Conservation (phyloP, 345 rosid genomes). For the Adansonia digitata region DNA sequence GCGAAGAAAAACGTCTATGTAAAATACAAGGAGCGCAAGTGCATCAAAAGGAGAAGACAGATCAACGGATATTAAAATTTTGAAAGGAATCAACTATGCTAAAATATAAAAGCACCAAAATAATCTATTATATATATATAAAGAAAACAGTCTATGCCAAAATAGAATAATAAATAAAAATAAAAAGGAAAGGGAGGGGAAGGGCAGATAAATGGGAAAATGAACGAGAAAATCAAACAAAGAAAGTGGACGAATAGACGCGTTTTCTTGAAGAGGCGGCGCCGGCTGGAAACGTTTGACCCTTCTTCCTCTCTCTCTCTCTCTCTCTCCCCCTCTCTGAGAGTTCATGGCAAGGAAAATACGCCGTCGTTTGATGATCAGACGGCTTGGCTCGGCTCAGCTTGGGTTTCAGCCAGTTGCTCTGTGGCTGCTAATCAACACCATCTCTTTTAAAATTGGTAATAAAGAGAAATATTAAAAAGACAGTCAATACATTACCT, state of each 20-base stretch:
- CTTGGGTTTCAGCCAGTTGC: background rate
- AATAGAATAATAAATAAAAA: background rate
- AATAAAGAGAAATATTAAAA: background rate
- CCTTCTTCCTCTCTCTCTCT: background rate
- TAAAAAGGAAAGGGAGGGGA: too few species aligned
- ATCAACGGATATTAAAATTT: slow-evolving; percentile 1
- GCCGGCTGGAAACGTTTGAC: slow-evolving; percentile 11
- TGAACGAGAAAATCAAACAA: background rate
- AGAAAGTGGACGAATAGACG: background rate
- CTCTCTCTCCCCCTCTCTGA: too few species aligned
- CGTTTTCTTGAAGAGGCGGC: background rate
- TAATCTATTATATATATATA: background rate
- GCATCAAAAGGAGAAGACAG: background rate
- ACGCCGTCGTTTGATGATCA: background rate
- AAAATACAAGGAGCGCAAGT: background rate
- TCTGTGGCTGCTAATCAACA: too few species aligned
- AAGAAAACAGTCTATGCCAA: background rate
- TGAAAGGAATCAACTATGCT: background rate
- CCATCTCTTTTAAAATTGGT: background rate
- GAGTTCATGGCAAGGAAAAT: background rate
- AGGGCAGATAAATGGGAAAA: background rate
- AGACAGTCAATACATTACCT: too few species aligned
- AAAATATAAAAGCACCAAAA: background rate
- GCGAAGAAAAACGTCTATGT: background rate
- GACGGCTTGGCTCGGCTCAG: background rate